Conservation (phyloP, 2,329 filamentous ascomycete species). For the Pleomassaria siparia region DNA sequence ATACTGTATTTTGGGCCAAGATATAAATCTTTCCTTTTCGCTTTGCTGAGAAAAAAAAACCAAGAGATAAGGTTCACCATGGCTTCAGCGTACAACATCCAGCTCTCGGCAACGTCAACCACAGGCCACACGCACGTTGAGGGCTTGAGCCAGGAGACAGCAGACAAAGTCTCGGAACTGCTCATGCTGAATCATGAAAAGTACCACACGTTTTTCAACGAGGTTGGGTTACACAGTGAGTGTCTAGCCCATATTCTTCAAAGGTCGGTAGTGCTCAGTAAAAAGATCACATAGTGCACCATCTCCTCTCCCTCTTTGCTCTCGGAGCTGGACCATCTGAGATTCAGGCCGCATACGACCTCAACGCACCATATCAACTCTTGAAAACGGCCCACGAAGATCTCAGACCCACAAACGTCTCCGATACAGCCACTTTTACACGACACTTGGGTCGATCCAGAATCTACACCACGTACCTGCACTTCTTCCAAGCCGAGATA, state of each 20-base stretch:
- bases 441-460: constrained; percentile 9
- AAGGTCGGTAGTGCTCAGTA: too few relatives aligned
- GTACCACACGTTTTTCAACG: constrained; percentile 14
- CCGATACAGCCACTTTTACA: constrained; percentile 12
- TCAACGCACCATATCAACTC: constrained; percentile 32
- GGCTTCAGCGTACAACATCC: constrained; percentile 6
- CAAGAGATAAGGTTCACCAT: background rate
- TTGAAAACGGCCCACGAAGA: constrained; percentile 50
- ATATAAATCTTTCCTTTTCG: too few relatives aligned
- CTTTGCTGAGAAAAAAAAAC: too few relatives aligned
- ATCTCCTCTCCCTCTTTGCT: constrained; percentile 21
- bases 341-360: constrained; percentile 18
- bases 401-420: constrained; percentile 48
- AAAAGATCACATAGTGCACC: constrained; percentile 31
- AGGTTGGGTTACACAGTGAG: constrained; percentile 14
- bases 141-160: constrained; percentile 8
- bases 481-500: constrained; percentile 25
- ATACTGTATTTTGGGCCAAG: too few relatives aligned
- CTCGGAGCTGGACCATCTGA: constrained; percentile 20
- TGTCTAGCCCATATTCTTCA: background rate
- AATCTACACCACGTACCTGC: constrained; percentile 18
- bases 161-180: constrained; percentile 11
- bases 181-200: constrained; percentile 15
- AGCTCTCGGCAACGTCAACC: constrained; percentile 1
- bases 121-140: constrained; percentile 8